Evolutionary conservation across 441 rosid genomes (phyloP).

Genomic region (Melastoma candidum): DNA sequence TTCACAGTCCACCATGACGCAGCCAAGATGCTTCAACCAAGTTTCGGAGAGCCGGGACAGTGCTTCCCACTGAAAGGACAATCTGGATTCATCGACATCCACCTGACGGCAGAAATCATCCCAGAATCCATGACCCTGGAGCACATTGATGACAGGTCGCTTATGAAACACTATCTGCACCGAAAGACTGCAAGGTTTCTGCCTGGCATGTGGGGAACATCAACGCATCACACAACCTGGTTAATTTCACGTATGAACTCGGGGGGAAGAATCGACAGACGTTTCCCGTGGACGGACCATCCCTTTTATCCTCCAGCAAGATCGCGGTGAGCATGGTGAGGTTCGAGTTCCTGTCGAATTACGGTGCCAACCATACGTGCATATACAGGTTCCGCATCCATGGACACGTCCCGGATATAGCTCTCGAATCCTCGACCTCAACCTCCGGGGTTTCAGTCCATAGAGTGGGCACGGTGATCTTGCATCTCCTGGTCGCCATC

Average conservation of each 20-base stretch:
- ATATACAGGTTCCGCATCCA: constrained; percentile 7
- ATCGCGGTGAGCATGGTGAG: constrained; percentile 5
- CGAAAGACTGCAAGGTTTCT: constrained; percentile 4
- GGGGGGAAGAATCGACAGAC: constrained; percentile 3
- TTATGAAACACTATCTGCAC: constrained; percentile 4
- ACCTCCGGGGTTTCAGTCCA: too few species aligned
- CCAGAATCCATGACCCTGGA: too few species aligned
- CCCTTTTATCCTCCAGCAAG: background rate
- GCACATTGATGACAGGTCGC: background rate
- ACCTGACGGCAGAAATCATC: too few species aligned
- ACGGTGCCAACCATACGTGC: constrained; percentile 9
- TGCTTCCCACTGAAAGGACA: too few species aligned
- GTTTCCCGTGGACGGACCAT: constrained; percentile 1
- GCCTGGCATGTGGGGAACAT: background rate
- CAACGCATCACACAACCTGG: constrained; percentile 3
- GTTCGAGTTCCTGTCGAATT: constrained; percentile 6
- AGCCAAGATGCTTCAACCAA: too few species aligned
- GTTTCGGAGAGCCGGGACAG: too few species aligned
- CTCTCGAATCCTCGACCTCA: too few species aligned
- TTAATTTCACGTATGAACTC: constrained; percentile 6
- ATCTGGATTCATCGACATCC: too few species aligned
- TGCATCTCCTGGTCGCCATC: too few species aligned
- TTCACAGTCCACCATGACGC: too few species aligned
- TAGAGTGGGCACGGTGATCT: too few species aligned
- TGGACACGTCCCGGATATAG: background rate